These are phyloP conservation scores for Corylus americana DNA, from an alignment of 306 rosid species.

Conservation along the genomic window DNA sequence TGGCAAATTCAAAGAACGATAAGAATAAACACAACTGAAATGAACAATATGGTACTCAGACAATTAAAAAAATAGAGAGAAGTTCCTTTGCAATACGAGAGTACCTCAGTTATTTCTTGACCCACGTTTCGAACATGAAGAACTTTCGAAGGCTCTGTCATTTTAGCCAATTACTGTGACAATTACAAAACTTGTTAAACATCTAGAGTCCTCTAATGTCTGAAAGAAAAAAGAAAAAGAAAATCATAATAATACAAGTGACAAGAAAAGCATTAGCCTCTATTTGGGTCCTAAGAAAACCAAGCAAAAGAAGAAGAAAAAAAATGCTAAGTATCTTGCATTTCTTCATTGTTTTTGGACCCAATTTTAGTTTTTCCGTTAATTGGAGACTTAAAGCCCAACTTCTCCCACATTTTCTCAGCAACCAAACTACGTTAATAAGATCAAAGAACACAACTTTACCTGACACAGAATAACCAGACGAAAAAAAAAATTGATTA, in stretches of 20 bases:
- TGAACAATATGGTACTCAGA: not conserved
- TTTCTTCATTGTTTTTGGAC: not conserved
- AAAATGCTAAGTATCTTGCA: not conserved
- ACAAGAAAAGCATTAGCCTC: not conserved
- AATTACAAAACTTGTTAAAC: not conserved
- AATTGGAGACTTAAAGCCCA: not conserved
- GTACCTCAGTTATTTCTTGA: slow-evolving; percentile 14
- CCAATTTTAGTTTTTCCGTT: not conserved
- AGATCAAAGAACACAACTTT: not conserved
- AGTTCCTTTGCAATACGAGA: not conserved
- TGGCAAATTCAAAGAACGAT: not conserved
- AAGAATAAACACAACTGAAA: not conserved
- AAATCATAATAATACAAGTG: not conserved
- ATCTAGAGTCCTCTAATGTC: not conserved
- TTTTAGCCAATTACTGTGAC: not conserved
- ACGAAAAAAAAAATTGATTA: not conserved
- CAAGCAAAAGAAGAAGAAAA: not conserved
- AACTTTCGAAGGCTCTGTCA: slow-evolving; percentile 16
- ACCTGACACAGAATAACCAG: not conserved
- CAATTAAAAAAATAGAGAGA: not conserved
- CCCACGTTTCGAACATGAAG: slow-evolving; percentile 12
- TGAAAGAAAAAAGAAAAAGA: not conserved
- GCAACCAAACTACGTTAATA: not conserved
- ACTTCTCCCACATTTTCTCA: not conserved
- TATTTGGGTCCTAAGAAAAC: not conserved